These are phyloP conservation scores for Ustilago loliicola DNA, from an alignment of 1,284 basidiomycete species.

Conservation along the genomic window DNA sequence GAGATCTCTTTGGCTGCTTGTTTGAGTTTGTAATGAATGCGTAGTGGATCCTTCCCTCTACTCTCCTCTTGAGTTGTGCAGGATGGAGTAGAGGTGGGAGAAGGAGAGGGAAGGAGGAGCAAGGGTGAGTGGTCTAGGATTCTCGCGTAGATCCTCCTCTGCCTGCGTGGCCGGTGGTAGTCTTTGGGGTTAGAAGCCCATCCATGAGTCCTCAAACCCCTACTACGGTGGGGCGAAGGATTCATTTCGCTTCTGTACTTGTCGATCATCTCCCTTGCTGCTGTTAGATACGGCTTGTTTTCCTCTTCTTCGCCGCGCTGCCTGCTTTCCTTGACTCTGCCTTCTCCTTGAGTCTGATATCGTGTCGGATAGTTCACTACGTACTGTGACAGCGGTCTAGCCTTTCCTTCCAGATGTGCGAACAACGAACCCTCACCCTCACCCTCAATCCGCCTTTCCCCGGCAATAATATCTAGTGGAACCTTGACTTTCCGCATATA, in stretches of 20 bases:
- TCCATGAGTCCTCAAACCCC: conserved; percentile 13
- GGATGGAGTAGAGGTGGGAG: background rate
- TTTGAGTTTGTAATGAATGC: background rate
- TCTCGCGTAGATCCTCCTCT: conserved; percentile 27
- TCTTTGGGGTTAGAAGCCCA: conserved; percentile 40
- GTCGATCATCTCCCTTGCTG: conserved; percentile 1
- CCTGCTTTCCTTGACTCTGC: background rate
- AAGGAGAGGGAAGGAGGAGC: conserved; percentile 7
- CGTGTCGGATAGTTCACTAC: conserved; percentile 9
- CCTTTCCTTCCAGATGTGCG: conserved; percentile 9
- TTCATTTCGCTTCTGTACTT: conserved; percentile 17
- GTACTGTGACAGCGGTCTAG: background rate
- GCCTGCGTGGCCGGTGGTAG: conserved; percentile 1
- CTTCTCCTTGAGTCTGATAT: background rate
- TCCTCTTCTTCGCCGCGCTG: background rate
- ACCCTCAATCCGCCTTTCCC: too few species aligned
- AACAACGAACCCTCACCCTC: background rate
- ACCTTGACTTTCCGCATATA: conserved; percentile 34
- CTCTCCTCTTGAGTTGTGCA: background rate
- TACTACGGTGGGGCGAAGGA: conserved; percentile 11
- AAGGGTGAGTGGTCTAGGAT: conserved; percentile 23
- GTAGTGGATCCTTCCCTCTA: conserved; percentile 2
- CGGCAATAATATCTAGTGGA: conserved; percentile 23
- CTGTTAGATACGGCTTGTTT: background rate
- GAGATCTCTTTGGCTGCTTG: background rate